Evolutionary conservation across 1,284 basidiomycete genomes (phyloP).

Genomic region (Sanghuangporus sanghuang): DNA sequence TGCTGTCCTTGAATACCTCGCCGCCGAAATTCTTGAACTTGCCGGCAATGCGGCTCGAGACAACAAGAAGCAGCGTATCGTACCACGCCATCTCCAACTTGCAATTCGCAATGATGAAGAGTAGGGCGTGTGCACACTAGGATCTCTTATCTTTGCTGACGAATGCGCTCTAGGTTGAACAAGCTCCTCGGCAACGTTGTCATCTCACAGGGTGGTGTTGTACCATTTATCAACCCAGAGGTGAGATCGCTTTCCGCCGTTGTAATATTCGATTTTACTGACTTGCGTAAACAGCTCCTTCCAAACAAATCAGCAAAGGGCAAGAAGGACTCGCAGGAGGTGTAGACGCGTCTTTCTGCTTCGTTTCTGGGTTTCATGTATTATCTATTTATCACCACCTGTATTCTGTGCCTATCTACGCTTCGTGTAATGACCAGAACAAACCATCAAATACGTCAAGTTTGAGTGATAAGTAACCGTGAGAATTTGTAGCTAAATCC

Average conservation of each 20-base stretch:
- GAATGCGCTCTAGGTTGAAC: constrained; percentile 40
- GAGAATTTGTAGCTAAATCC: background rate
- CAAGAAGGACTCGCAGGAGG: constrained; percentile 21
- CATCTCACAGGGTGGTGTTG: constrained; percentile 87
- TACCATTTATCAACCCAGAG: constrained; percentile 55
- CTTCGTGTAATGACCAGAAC: background rate
- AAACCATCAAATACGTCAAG: background rate
- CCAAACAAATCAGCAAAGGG: constrained; percentile 35
- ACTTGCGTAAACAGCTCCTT: constrained; percentile 42
- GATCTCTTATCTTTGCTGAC: background rate
- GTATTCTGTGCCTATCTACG: constrained; percentile 5
- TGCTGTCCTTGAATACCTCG: constrained; percentile 66
- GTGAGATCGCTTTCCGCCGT: constrained; percentile 22
- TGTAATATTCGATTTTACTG: background rate
- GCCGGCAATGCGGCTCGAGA: constrained; percentile 67
- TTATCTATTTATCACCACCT: background rate
- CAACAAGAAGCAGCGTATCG: constrained; percentile 86
- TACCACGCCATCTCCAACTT: constrained; percentile 85
- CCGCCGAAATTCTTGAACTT: constrained; percentile 73
- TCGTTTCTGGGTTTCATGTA: background rate
- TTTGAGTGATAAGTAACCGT: background rate
- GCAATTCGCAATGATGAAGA: constrained; percentile 88
- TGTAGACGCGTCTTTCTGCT: constrained; percentile 11
- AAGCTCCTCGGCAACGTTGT: constrained; percentile 75
- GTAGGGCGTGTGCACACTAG: constrained; percentile 33